Conservation (phyloP, 1,139 yeast genomes). For the Yamadazyma pseudoaaseri region DNA sequence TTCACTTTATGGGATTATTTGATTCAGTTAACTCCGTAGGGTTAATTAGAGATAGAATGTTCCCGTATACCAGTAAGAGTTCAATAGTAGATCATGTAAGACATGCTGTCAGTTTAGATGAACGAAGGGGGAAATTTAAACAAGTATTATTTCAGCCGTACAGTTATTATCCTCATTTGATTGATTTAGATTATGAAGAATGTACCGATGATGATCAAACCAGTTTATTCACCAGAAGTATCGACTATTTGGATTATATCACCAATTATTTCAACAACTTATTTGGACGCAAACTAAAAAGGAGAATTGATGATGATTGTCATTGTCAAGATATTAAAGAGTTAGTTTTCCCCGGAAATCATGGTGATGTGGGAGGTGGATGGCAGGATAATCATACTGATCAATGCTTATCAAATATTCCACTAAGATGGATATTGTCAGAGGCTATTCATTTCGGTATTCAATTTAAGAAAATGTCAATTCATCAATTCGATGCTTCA, state of each 20-base stretch:
- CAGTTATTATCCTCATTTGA: constrained; percentile 31
- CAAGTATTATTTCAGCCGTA: constrained; percentile 47
- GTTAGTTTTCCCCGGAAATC: constrained; percentile 67
- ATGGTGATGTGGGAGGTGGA: constrained; percentile 68
- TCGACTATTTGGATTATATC: constrained; percentile 4
- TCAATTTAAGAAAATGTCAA: constrained; percentile 35
- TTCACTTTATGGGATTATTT: constrained; percentile 63
- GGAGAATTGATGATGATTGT: constrained; percentile 8
- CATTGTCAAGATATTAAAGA: constrained; percentile 44
- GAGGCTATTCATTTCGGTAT: constrained; percentile 53
- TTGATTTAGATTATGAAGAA: constrained; percentile 20
- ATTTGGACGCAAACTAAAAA: constrained; percentile 7
- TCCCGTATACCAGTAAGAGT: constrained; percentile 54
- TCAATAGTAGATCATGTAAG: constrained; percentile 55
- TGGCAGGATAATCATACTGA: constrained; percentile 40
- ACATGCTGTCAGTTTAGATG: constrained; percentile 66
- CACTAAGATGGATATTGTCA: constrained; percentile 59
- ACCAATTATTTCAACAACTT: constrained; percentile 4
- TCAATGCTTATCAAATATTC: constrained; percentile 31
- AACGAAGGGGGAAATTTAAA: constrained; percentile 59
- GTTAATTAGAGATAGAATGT: constrained; percentile 50
- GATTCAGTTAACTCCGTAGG: constrained; percentile 70
- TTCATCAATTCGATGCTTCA: constrained; percentile 36
- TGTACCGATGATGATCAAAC: constrained; percentile 6
- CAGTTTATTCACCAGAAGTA: constrained; percentile 2